Conservation (phyloP, 345 rosid species). For the Stellera chamaejasme region DNA sequence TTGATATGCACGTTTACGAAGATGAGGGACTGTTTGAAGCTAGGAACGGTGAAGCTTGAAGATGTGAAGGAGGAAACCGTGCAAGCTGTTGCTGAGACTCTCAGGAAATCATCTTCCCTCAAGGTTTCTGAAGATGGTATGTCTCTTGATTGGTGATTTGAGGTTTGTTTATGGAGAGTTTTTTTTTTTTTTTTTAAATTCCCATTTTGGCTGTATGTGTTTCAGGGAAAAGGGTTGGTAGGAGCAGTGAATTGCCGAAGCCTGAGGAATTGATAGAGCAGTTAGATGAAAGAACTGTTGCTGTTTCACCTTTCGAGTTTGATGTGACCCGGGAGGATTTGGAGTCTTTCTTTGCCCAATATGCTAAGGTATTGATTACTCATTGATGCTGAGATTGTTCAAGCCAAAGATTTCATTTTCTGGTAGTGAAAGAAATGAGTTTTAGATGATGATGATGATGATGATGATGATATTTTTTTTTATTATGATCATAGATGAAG, state of each 20-base stretch:
- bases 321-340: slow-evolving; percentile 62
- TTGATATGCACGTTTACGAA: slow-evolving; percentile 87
- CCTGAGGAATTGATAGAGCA: slow-evolving; percentile 70
- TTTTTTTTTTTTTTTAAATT: background rate
- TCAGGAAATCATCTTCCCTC: slow-evolving; percentile 57
- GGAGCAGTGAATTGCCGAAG: slow-evolving; percentile 47
- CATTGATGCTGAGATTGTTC: background rate
- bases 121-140: slow-evolving; percentile 88
- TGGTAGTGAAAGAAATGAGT: background rate
- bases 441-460: background rate
- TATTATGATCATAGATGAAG: background rate
- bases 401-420: background rate
- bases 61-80: slow-evolving; percentile 67
- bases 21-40: slow-evolving; percentile 77
- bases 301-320: slow-evolving; percentile 62
- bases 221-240: slow-evolving; percentile 75
- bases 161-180: background rate
- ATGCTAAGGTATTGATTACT: slow-evolving; percentile 49
- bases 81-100: slow-evolving; percentile 75
- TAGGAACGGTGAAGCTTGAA: slow-evolving; percentile 55
- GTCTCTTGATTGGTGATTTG: slow-evolving; percentile 8
- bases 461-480: too few species aligned
- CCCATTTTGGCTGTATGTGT: slow-evolving; percentile 4
- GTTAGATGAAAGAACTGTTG: slow-evolving; percentile 61
- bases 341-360: slow-evolving; percentile 54